Evolutionary conservation across 208 protist species (phyloP), one percentile per base, ranked within the genome.

Genomic region (Trypanosoma vivax): DNA sequence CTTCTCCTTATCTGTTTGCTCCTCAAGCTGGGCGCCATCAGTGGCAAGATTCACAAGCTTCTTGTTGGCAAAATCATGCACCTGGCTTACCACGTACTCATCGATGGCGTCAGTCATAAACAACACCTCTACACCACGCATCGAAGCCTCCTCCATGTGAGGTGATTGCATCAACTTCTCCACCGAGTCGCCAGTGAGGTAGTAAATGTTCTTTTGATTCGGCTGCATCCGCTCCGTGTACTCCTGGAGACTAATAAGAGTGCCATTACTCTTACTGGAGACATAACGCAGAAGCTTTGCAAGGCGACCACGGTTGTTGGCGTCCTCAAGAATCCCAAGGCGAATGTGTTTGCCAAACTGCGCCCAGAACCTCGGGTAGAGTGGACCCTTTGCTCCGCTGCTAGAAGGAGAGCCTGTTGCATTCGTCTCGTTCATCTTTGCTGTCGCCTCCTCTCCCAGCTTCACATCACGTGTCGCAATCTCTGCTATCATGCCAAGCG

Each of bases 51-150:
- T 98, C 45, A 96, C 68, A 23, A 99, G 72, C 53, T 97, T 94
- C 67, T 98, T 97, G 18, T 76, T 90, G 0, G 94, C 83, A 70
- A 96, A 99, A 57, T 99, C 96, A 19, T 73, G 76, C 9, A 98
- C 41, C 46, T 96, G 79, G 46, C 64, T 62, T 13, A 99, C 66
- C 14, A 94, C 68, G 64, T 99, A 99, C 79, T 99, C 98, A 70
- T 99, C 98, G 42, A 99, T 96, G 18, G 97, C 82, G 19, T 99
- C 98, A 16, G 75, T 92, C 85, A 99, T 91, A 60, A 77, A 96
- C 13, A 97, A 50, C n/a, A 97, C 92, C 66, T 97, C 92, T 4
- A 96, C 55, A 37, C 69, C 87, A 52, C 85, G 88, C 35, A 65
- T 49, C 35, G 76, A 11, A 14, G 90, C 83, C 46, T 96, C 87